Evolutionary conservation across 768 basidiomycete genomes (phyloP), one percentile per base, ranked within the genome.

Genomic region (Boletus rubescentipes): DNA sequence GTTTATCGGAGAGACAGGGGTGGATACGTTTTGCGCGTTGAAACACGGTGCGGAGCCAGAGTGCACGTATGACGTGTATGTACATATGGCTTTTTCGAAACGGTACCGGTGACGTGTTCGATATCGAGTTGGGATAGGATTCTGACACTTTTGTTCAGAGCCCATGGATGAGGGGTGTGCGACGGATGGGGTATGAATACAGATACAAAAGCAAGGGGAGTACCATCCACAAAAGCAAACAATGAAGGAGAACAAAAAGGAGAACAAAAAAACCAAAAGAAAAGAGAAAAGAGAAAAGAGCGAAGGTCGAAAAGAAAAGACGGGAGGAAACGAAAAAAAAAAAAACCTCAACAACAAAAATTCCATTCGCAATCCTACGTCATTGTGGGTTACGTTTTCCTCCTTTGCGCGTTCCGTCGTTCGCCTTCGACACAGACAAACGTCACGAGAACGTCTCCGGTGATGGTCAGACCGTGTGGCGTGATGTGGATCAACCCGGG

Each of bases 341-440:
- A 35, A 16, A 35, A n/a, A n/a, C n/a, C n/a, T n/a, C n/a, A n/a
- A n/a, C n/a, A n/a, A n/a, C n/a, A n/a, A n/a, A n/a, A n/a, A n/a
- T n/a, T n/a, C 34, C 34, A 6, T 15, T 15, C 26, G 7, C 15
- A 15, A 15, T 35, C 15, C 7, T 5, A 35, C 34, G 34, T 15
- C 34, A 32, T 32, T 16, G 16, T 9, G 20, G 12, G n/a, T 50
- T 50, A 58, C 21, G 49, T 29, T 35, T 38, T 62, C 36, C 51
- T 61, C 60, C 60, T 70, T 32, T 66, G 59, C 0, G 68, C 41
- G 32, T 70, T 64, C 39, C 69, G 62, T 29, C 69, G 64, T 50
- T 70, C 69, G 50, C 69, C 69, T 54, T 70, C 70, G 46, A 70
- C 70, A 15, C 56, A 68, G 54, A 70, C 62, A 16, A 70, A 70